Percentiles rank a stretch among this genome's conserved stretches.
Evolutionary conservation across 139 green algal species (phyloP).

Genomic region (Closterium sp.): DNA sequence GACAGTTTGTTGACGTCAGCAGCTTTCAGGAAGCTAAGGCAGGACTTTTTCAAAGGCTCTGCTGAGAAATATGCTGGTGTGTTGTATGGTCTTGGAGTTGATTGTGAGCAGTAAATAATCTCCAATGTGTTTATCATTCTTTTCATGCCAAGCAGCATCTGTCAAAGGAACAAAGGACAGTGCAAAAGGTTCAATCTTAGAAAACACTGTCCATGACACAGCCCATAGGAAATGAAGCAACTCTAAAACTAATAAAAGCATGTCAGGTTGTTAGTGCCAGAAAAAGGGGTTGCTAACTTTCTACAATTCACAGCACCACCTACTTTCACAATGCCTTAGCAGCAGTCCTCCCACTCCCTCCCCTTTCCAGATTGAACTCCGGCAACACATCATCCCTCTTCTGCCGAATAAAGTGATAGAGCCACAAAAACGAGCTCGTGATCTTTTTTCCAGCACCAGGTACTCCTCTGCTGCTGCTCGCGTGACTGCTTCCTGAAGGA

Average conservation of each 20-base stretch:
- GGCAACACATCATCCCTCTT: not conserved
- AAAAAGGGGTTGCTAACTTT: not conserved
- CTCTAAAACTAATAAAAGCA: no score
- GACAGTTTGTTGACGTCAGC: slow-evolving; percentile 87
- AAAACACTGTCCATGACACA: no score
- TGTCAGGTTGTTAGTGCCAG: not conserved
- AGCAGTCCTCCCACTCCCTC: not conserved
- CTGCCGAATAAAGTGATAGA: not conserved
- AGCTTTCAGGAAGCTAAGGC: slow-evolving; percentile 90
- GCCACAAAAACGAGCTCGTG: not conserved
- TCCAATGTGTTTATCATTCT: no score
- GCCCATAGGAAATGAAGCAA: no score
- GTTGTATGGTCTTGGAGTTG: slow-evolving; percentile 88
- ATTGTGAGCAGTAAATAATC: slow-evolving; percentile 55
- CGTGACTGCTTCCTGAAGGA: not conserved
- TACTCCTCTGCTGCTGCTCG: not conserved
- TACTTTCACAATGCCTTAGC: not conserved
- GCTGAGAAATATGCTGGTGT: slow-evolving; percentile 75
- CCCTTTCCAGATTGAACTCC: not conserved
- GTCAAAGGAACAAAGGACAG: no score
- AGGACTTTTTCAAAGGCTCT: slow-evolving; percentile 77
- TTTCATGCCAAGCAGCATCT: not conserved
- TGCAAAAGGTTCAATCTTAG: no score
- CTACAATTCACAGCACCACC: not conserved
- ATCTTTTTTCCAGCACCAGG: not conserved